phyloP scores from a whole-genome alignment of 306 rosid species.

The Prunus padus region DNA sequence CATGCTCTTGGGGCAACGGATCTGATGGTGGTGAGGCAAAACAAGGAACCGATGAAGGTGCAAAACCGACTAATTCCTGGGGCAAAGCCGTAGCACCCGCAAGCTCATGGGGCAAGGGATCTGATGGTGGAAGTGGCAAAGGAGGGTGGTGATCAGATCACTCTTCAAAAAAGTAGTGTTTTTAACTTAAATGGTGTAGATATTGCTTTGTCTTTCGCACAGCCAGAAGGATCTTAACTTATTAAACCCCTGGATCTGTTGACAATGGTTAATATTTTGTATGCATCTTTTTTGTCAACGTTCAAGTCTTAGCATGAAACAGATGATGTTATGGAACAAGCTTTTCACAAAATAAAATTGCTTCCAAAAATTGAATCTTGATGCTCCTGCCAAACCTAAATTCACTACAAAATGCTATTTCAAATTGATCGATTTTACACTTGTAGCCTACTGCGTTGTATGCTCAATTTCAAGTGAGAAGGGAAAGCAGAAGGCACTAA shows the following conservation, averaged over 20 bases:
- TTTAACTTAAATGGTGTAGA: background rate
- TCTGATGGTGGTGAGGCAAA: background rate
- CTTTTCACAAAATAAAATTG: too few relatives aligned
- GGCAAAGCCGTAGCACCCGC: slow-evolving; percentile 29
- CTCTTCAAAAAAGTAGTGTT: background rate
- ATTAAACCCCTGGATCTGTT: background rate
- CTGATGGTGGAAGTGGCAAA: slow-evolving; percentile 21
- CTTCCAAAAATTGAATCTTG: too few relatives aligned
- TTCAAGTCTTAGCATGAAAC: too few relatives aligned
- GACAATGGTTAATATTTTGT: background rate
- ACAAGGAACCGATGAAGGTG: slow-evolving; percentile 5
- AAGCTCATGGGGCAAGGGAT: slow-evolving; percentile 50
- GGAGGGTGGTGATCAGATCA: slow-evolving; percentile 51
- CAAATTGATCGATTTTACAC: background rate
- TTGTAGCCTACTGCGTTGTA: background rate
- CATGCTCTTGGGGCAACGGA: slow-evolving; percentile 51
- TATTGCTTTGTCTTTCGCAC: background rate
- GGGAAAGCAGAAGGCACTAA: background rate
- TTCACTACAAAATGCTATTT: background rate
- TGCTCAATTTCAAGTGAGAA: background rate
- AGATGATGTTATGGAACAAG: too few relatives aligned
- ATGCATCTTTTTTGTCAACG: background rate
- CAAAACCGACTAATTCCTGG: slow-evolving; percentile 11
- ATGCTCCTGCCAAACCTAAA: background rate
- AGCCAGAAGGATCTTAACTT: background rate